These are phyloP conservation scores for Aspergillus phoenicis DNA, from an alignment of 2,329 filamentous ascomycete species.

Conservation along the genomic window DNA sequence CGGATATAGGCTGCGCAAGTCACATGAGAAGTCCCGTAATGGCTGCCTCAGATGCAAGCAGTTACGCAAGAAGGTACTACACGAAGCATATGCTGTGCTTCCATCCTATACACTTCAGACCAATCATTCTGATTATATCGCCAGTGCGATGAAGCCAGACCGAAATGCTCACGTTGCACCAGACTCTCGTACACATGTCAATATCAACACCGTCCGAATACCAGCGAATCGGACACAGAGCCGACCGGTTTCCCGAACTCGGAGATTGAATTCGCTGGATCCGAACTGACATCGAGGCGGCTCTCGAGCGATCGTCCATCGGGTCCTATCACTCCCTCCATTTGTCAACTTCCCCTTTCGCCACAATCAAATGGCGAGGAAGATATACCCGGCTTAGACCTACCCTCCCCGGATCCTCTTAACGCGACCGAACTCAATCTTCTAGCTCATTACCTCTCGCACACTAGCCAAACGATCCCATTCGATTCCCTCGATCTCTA, in stretches of 20 bases:
- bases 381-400: neutral
- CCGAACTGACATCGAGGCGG: neutral
- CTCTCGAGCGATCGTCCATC: conserved; percentile 13
- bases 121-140: conserved; percentile 14
- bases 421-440: conserved; percentile 39
- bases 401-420: conserved; percentile 13
- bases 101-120: neutral
- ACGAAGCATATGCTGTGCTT: neutral
- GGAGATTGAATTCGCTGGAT: neutral
- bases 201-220: conserved; percentile 25
- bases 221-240: conserved; percentile 10
- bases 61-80: conserved; percentile 39
- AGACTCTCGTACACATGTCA: conserved; percentile 34
- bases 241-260: neutral
- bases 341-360: conserved; percentile 5
- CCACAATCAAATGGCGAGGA: conserved; percentile 4
- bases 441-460: conserved; percentile 46
- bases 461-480: conserved; percentile 43
- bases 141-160: conserved; percentile 41
- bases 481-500: conserved; percentile 45
- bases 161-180: conserved; percentile 38
- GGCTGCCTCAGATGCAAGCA: conserved; percentile 41
- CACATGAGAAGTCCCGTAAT: conserved; percentile 39
- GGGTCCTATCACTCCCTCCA: conserved; percentile 10
- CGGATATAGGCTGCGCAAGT: conserved; percentile 22